These are phyloP conservation scores for Metschnikowia drakensbergensis DNA, from an alignment of 805 yeast genomes.

Conservation along the genomic window DNA sequence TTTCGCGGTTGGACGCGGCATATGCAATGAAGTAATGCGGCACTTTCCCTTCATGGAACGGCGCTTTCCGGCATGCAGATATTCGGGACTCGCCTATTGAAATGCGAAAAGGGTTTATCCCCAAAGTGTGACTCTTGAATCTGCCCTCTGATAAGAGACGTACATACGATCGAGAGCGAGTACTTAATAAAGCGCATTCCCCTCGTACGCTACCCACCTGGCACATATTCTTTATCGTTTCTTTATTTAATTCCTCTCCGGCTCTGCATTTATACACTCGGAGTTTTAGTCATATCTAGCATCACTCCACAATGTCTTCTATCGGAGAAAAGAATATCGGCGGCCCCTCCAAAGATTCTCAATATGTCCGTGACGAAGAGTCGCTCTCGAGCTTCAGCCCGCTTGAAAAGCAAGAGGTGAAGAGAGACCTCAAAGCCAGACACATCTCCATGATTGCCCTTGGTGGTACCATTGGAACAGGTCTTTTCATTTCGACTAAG, in stretches of 20 bases:
- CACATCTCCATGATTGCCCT: conserved; percentile 73
- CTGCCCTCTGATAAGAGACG: conserved; percentile 4
- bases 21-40: conserved; percentile 3
- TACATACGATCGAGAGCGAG: conserved; percentile 1
- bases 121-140: not conserved
- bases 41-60: not conserved
- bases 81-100: not conserved
- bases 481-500: conserved; percentile 65
- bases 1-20: conserved; percentile 1
- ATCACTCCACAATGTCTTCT: conserved; percentile 12
- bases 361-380: conserved; percentile 20
- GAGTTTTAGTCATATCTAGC: not conserved
- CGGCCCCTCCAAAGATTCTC: conserved; percentile 17
- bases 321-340: conserved; percentile 11
- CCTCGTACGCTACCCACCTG: not conserved
- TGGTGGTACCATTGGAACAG: conserved; percentile 81
- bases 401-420: conserved; percentile 38
- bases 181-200: conserved; percentile 1
- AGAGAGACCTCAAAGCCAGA: conserved; percentile 59
- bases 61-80: not conserved
- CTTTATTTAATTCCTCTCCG: not conserved
- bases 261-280: not conserved
- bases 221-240: not conserved
- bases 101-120: not conserved
- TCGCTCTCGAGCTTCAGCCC: conserved; percentile 9